A percentile compares a stretch with the other conserved stretches of the same genome.
These are phyloP conservation scores for Corchorus olitorius DNA, from an alignment of 345 rosid genomes.

Conservation along the genomic window DNA sequence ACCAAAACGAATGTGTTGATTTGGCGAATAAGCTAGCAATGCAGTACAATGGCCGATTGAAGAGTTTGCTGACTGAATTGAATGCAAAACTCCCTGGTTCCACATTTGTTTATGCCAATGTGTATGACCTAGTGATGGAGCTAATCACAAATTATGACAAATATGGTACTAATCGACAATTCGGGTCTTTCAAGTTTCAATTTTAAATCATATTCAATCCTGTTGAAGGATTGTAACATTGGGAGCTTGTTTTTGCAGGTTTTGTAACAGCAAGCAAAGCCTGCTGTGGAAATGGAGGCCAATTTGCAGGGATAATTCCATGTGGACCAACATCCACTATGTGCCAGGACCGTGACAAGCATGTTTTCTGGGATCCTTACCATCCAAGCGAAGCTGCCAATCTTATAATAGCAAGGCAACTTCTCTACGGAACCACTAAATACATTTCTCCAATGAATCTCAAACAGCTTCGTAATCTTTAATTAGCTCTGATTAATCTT, in stretches of 20 bases:
- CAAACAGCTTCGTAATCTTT: slow-evolving; percentile 65
- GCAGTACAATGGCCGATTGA: slow-evolving; percentile 67
- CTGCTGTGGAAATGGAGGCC: slow-evolving; percentile 84
- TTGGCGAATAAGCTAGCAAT: slow-evolving; percentile 70
- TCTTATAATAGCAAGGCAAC: slow-evolving; percentile 59
- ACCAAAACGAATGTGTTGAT: slow-evolving; percentile 67
- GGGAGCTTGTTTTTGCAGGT: slow-evolving; percentile 37
- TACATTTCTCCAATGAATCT: slow-evolving; percentile 68
- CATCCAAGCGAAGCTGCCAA: slow-evolving; percentile 90
- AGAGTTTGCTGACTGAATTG: slow-evolving; percentile 58
- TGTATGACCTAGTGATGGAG: slow-evolving; percentile 82
- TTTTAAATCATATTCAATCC: too few relatives aligned
- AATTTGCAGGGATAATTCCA: slow-evolving; percentile 83
- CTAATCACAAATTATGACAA: slow-evolving; percentile 74
- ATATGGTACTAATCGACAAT: slow-evolving; percentile 48
- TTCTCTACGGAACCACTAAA: slow-evolving; percentile 51
- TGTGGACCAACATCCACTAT: slow-evolving; percentile 81
- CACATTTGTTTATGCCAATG: slow-evolving; percentile 74
- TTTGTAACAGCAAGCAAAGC: slow-evolving; percentile 71
- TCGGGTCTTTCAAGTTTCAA: neutral
- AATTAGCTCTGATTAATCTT: neutral
- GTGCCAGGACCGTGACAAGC: slow-evolving; percentile 63
- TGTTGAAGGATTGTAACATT: neutral
- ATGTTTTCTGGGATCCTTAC: slow-evolving; percentile 91
- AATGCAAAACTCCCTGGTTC: slow-evolving; percentile 67